Conservation (phyloP, 192 early-diverging fungal genomes). For the Mortierella antarctica region DNA sequence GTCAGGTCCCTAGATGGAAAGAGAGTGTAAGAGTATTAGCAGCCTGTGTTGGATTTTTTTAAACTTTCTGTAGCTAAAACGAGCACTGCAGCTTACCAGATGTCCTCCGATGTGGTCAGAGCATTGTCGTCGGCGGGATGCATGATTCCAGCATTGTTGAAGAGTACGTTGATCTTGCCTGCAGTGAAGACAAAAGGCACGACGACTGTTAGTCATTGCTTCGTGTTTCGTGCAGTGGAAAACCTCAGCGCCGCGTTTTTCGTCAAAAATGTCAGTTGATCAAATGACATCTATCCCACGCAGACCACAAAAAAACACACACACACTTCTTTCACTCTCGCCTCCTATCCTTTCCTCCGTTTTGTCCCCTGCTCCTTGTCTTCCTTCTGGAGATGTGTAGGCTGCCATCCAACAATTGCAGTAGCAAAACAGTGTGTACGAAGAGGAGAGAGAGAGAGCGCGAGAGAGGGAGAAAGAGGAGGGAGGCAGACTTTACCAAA, state of each 20-base stretch:
- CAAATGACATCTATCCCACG: neutral
- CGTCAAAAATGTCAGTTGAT: conserved; percentile 24
- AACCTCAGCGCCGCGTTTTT: too few relatives aligned
- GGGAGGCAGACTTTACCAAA: conserved; percentile 66
- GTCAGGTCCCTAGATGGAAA: conserved; percentile 63
- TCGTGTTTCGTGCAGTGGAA: neutral
- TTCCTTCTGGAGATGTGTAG: too few relatives aligned
- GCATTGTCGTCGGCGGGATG: conserved; percentile 83
- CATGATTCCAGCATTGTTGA: conserved; percentile 94
- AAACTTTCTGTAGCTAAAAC: neutral
- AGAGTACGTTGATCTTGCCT: conserved; percentile 83
- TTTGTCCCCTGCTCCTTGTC: neutral
- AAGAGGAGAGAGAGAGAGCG: too few relatives aligned
- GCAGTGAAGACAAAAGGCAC: neutral
- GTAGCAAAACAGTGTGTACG: too few relatives aligned
- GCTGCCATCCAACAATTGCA: too few relatives aligned
- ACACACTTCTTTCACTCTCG: neutral
- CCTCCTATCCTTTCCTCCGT: neutral
- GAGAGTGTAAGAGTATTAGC: neutral
- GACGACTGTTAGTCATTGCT: conserved; percentile 4
- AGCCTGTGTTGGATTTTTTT: neutral
- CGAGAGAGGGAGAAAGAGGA: too few relatives aligned
- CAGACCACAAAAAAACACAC: neutral
- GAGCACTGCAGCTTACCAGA: conserved; percentile 71
- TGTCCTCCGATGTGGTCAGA: conserved; percentile 75